Base-by-base conservation (phyloP, 441 rosid genomes). In the Jatropha multifida region DNA sequence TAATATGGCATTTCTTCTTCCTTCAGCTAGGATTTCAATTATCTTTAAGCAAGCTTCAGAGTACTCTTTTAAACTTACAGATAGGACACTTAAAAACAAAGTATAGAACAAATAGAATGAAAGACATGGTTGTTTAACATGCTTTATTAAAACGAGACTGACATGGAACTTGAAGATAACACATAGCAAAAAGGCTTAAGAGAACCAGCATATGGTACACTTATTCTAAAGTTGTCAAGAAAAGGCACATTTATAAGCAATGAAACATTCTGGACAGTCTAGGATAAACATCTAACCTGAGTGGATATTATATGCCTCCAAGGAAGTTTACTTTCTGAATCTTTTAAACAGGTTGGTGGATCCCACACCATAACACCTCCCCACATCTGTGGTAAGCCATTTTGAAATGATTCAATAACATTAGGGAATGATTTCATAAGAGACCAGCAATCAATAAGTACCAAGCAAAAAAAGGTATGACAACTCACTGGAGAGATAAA, bases 321-420 rank as follows among this genome's bases (percentile, higher is more conserved):
- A 73, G 82, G 81, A 77, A 51, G 83, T 68, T 78, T 61, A 79
- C 44, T 79, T 81, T 77, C 86, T 66, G 87, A 76, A 76, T 82
- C 82, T 79, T 81, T 82, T 23, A 77, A 84, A 84, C 97, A 92
- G 81, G 76, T 81, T 68, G 15, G 75, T 15, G 94, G 93, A 79
- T 91, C 92, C 97, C 97, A 96, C 63, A 94, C 96, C 80, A 88
- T 85, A 69, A 94, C 88, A 67, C 98, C 94, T 69, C 99, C 99
- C 99, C 97, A 94, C 97, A 91, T 96, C 99, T 94, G 85, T 60
- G 75, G 68, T 70, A 80, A 76, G 71, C 62, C 79, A 79, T 49
- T 44, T 48, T 65, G 67, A 76, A 66, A 58, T 5, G 73, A 56
- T 56, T 37, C 55, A 48, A 26, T 42, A 68, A 62, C 41, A 61